Percentiles rank a stretch among this genome's conserved stretches.
Evolutionary conservation across 805 yeast species (phyloP).

Genomic region (Candida hungchunana): DNA sequence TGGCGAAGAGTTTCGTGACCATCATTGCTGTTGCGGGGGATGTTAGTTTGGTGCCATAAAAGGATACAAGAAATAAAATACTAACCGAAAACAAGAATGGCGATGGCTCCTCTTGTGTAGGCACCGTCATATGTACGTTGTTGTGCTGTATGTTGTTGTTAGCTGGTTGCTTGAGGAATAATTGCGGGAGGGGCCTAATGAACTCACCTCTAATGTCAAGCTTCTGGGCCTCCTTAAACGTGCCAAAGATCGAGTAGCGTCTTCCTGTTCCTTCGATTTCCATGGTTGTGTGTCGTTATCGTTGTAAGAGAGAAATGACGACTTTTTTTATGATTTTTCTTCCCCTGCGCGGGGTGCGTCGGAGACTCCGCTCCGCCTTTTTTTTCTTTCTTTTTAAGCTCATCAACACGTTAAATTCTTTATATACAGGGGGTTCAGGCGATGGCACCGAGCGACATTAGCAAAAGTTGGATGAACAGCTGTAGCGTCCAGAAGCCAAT

Average conservation of each 20-base stretch:
- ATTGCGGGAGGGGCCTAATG: background rate
- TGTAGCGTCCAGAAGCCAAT: constrained; percentile 94
- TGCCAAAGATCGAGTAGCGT: constrained; percentile 9
- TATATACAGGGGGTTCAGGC: constrained; percentile 31
- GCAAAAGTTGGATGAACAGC: constrained; percentile 69
- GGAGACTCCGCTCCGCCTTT: background rate
- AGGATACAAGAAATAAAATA: background rate
- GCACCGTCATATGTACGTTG: constrained; percentile 63
- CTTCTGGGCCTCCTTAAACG: constrained; percentile 12
- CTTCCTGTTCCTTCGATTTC: constrained; percentile 5
- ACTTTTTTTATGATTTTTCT: too few relatives aligned
- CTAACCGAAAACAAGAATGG: constrained; percentile 51
- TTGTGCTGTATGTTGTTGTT: constrained; percentile 4
- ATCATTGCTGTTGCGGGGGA: constrained; percentile 33
- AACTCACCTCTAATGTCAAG: constrained; percentile 16
- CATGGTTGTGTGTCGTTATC: background rate
- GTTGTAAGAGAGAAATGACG: too few relatives aligned
- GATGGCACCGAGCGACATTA: constrained; percentile 78
- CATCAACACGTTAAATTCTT: too few relatives aligned
- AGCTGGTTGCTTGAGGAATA: background rate
- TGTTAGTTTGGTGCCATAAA: background rate
- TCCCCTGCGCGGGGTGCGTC: too few relatives aligned
- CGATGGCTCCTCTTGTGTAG: constrained; percentile 67
- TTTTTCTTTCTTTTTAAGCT: too few relatives aligned
- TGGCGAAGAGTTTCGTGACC: constrained; percentile 59